Base-by-base conservation (phyloP, 345 rosid species). In the Eutrema japonicum region DNA sequence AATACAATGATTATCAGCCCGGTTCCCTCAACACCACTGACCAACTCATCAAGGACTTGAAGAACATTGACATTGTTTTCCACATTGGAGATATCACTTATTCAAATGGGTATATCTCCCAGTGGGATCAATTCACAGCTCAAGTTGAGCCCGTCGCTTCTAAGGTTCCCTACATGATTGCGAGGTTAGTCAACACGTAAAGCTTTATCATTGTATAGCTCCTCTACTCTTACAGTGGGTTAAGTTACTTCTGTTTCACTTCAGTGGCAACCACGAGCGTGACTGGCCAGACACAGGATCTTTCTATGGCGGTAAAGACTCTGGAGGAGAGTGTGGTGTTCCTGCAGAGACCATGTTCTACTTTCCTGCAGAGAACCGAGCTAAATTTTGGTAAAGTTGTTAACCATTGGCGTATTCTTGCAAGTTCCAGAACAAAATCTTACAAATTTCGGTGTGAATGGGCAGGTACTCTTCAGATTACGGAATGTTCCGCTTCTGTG, bases 81-180 rank as follows among this genome's bases (percentile, higher is more conserved):
- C 96, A 86, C 78, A 88, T 88, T 29, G 96, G 96, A 66, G 96
- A 90, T 52, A 45, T 90, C 49, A 52, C 84, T 3, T 90, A 90
- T 76, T 48, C 96, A 10, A 90, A 90, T 67, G 96, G 96, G 16
- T 90, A 90, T 71, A 18, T 90, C 67, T 88, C 96, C 2, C 89
- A 90, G 76, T 90, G 96, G 96, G 96, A 90, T 73, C 96, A 90
- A 69, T 90, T 90, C 83, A 90, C 96, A 13, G 83, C 96, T 37
- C 93, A 90, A 78, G 86, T 90, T 10, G 87, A 88, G 82, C 91
- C 93, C 13, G 81, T 90, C 22, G 85, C 93, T 68, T 86, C 93
- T 32, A 80, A 68, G 0, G 85, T 86, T 42, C 86, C 93, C 2
- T 90, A 86, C 78, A 90, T 90, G 96, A 47, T 88, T 60, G 93